phyloP scores from a whole-genome alignment of 139 green algal species.

The Coelastrella sp. region DNA sequence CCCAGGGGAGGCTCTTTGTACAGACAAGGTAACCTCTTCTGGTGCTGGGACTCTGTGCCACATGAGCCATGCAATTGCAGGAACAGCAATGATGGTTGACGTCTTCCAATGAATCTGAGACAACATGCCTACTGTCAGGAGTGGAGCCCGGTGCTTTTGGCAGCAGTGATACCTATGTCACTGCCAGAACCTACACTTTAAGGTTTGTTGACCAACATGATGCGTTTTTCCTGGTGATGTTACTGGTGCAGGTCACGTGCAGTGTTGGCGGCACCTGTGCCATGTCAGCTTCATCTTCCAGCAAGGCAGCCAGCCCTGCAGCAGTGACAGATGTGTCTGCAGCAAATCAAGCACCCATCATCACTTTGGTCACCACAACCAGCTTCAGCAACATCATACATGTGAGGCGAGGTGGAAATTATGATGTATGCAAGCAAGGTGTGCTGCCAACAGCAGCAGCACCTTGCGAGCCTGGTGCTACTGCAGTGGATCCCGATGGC shows the following conservation, averaged over 20 bases:
- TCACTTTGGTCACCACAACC: not conserved
- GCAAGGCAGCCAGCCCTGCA: too few species aligned
- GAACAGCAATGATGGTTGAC: not conserved
- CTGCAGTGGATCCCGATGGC: slow-evolving; percentile 40
- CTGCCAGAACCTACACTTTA: too few species aligned
- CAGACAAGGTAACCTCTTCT: slow-evolving; percentile 30
- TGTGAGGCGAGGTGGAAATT: slow-evolving; percentile 34
- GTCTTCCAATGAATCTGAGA: not conserved
- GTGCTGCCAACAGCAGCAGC: slow-evolving; percentile 13
- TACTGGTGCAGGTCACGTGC: slow-evolving; percentile 45
- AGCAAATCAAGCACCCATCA: slow-evolving; percentile 13
- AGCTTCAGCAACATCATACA: not conserved
- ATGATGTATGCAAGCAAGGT: slow-evolving; percentile 28
- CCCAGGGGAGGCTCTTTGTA: slow-evolving; percentile 52
- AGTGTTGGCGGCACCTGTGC: slow-evolving; percentile 42
- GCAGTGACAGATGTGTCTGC: not conserved
- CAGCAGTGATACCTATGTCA: too few species aligned
- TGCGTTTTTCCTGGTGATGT: not conserved
- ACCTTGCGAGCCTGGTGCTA: slow-evolving; percentile 59
- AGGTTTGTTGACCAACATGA: too few species aligned
- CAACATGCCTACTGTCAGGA: too few species aligned
- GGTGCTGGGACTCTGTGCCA: not conserved
- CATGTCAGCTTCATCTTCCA: not conserved
- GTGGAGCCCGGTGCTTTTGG: too few species aligned
- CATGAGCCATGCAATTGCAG: not conserved